These are phyloP conservation scores for Hygrocybe punicea DNA, from an alignment of 768 basidiomycete species.

Conservation along the genomic window DNA sequence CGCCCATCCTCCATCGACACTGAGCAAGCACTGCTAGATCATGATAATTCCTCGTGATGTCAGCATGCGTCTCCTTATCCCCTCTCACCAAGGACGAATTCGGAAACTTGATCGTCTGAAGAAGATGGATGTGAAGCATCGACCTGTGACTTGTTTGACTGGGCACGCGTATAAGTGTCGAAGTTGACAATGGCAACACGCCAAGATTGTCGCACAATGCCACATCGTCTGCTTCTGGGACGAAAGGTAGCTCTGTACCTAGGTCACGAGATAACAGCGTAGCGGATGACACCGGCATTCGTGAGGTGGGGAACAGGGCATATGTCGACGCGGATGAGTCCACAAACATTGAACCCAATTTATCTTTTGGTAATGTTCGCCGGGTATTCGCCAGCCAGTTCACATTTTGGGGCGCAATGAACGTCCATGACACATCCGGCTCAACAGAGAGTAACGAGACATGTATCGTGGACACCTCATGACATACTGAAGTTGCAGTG, in stretches of 20 bases:
- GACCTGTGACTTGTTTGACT: conserved; percentile 40
- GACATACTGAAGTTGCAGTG: conserved; percentile 34
- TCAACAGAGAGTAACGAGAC: conserved; percentile 62
- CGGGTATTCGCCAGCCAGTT: conserved; percentile 15
- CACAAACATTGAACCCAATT: conserved; percentile 34
- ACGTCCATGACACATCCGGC: conserved; percentile 55
- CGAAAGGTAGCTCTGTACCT: conserved; percentile 34
- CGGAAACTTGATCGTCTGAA: conserved; percentile 48
- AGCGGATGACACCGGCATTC: conserved; percentile 40
- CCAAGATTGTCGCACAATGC: conserved; percentile 26
- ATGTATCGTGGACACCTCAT: conserved; percentile 51
- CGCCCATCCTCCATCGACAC: conserved; percentile 46
- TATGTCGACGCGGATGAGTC: conserved; percentile 53
- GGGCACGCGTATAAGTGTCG: conserved; percentile 58
- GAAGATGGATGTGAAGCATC: conserved; percentile 61
- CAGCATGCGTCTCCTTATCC: conserved; percentile 38
- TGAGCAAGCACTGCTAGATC: conserved; percentile 63
- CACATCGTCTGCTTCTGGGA: conserved; percentile 25
- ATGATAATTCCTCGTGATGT: conserved; percentile 66
- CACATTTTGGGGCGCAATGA: conserved; percentile 37
- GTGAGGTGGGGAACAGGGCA: conserved; percentile 42
- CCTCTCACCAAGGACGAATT: conserved; percentile 20
- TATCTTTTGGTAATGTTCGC: conserved; percentile 29
- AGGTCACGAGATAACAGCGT: conserved; percentile 28
- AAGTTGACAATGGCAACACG: conserved; percentile 54